Conservation (phyloP, 257 asterid species). For the Plantago major region DNA sequence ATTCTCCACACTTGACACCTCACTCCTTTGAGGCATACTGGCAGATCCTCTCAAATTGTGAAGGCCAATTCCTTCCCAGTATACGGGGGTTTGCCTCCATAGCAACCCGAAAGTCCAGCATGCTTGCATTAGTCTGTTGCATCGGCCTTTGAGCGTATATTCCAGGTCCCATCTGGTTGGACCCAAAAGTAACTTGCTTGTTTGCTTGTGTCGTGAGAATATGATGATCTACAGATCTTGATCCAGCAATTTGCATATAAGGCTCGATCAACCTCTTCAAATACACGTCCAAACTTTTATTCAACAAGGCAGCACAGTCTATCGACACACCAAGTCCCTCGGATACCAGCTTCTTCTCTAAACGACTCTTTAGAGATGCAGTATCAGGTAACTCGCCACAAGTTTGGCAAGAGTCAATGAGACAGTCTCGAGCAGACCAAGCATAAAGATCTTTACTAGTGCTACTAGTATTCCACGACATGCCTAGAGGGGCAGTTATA, state of each 20-base stretch:
- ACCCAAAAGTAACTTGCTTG: conserved; percentile 21
- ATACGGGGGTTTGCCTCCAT: conserved; percentile 62
- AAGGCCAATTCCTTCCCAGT: conserved; percentile 75
- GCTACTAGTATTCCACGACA: conserved; percentile 32
- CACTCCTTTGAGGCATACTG: conserved; percentile 29
- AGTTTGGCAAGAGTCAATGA: conserved; percentile 34
- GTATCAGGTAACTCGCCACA: conserved; percentile 59
- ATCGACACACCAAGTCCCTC: conserved; percentile 67
- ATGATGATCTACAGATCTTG: conserved; percentile 21
- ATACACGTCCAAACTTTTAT: conserved; percentile 56
- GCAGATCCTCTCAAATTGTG: conserved; percentile 67
- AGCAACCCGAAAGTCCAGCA: conserved; percentile 73
- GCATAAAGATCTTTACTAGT: conserved; percentile 25
- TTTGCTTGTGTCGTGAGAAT: conserved; percentile 19
- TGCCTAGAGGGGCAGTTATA: conserved; percentile 78
- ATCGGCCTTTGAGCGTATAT: conserved; percentile 17
- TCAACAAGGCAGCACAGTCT: conserved; percentile 64
- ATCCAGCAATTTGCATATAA: conserved; percentile 44
- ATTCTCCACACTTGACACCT: conserved; percentile 36
- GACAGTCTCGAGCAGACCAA: conserved; percentile 12
- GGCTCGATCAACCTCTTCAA: conserved; percentile 71
- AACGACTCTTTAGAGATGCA: conserved; percentile 33
- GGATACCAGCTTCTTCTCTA: conserved; percentile 56
- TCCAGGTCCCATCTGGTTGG: conserved; percentile 21
- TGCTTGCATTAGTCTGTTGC: conserved; percentile 25